Evolutionary conservation across 2,329 filamentous ascomycete genomes (phyloP), one percentile per base, ranked within the genome.

Genomic region (Pestalotiopsis fici): DNA sequence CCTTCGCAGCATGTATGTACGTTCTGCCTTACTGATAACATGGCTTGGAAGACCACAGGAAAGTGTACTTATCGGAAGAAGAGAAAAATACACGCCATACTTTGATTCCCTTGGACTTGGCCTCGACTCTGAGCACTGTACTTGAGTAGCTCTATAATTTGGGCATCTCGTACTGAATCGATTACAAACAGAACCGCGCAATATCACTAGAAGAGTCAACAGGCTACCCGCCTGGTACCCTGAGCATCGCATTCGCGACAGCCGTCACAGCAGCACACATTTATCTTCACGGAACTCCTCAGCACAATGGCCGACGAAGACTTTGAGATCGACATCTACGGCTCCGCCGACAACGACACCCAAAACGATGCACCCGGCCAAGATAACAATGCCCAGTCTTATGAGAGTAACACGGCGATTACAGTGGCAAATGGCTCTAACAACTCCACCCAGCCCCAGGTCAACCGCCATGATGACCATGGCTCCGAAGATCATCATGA

Each of bases 311-410:
- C 89, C 72, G 90, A 92, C 74, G 89, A 91, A 74, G 89, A 91
- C 74, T 91, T 90, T 78, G 90, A 92, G 73, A 91, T 92, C 80
- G 90, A 92, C 72, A 90, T 92, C 74, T 92, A 92, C 75, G 90
- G 88, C 73, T 82, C 80, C 68, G 80, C 81, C 66, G 83, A 87
- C 27, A 80, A 83, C 68, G 78, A 82, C 11, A 64, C 72, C 21
- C 61, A 35, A 69, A 75, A 72, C 18, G 69, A 67, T 47, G 56
- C 25, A 23, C 37, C 47, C 47, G 75, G 71, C 61, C 73, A 79
- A 55, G 78, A 82, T 54, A 75, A 80, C 37, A 78, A 81, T 67
- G 76, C 78, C 54, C 80, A 83, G 56, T 78, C 78, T 59, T 78
- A 77, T 65, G 76, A 78, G 11, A 74, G 68, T 65, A 81, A 81